Base-by-base conservation (phyloP, 192 early-diverging fungal genomes). In the Coemansia sp. region DNA sequence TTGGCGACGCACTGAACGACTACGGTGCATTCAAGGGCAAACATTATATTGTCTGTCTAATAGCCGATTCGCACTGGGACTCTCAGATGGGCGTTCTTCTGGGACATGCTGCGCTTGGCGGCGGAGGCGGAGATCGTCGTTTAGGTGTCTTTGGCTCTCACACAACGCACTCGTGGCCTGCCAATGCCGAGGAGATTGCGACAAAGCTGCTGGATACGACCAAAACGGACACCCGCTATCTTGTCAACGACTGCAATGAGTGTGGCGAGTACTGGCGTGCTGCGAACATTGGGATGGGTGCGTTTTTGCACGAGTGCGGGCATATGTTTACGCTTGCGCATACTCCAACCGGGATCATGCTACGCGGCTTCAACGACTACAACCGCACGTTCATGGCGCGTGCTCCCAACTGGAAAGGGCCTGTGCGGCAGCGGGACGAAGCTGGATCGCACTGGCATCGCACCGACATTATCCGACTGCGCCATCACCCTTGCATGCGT, bases 271-370 rank as follows among this genome's bases (percentile, higher is more conserved):
- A 81, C 73, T 91, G 86, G 85, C 89, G 76, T 43, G 79, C 86
- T 3, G 83, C 84, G 44, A 89, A 89, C 67, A 84, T 89, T 45
- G 89, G 90, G 18, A 88, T 90, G 74, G 90, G 90, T 21, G 89
- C 90, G 19, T 88, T 90, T 76, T 68, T 91, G 52, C 90, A 91
- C 70, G 89, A 91, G 70, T 86, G 85, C 32, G 90, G 90, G n/a
- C 90, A 91, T 54, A 42, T 84, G 45, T 66, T 87, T 49, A 87
- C 87, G 18, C 70, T 89, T 15, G 70, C 79, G 6, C 90, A 91
- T 73, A 87, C 88, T 3, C 74, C 81, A 0, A 71, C 80, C 4
- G 86, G 89, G 10, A 81, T 91, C 26, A 91, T 91, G 89, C 59
- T 47, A 9, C 82, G 89, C 37, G 89, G 89, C 16, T 91, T 79